Evolutionary conservation across 2,329 filamentous ascomycete species (phyloP).

Genomic region (Fusarium udum): DNA sequence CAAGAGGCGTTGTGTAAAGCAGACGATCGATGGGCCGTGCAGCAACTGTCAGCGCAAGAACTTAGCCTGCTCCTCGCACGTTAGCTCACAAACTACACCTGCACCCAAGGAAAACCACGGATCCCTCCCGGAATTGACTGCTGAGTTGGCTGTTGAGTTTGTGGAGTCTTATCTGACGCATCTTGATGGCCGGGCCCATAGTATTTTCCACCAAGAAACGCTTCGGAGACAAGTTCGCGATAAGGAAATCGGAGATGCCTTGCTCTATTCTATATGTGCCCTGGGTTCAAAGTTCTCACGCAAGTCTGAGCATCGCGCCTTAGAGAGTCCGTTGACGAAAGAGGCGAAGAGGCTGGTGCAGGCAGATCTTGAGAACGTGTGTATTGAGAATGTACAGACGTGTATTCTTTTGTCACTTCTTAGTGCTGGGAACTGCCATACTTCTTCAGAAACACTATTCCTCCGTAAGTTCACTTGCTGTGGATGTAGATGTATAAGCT

Average conservation of each 20-base stretch:
- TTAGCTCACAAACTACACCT: background rate
- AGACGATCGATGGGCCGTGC: background rate
- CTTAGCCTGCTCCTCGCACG: background rate
- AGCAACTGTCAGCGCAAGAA: background rate
- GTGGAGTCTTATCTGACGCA: background rate
- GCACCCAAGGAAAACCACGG: background rate
- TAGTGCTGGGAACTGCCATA: background rate
- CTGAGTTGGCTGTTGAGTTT: background rate
- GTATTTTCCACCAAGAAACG: background rate
- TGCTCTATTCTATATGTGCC: background rate
- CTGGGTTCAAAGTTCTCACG: background rate
- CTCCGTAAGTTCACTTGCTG: background rate
- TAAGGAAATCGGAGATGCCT: background rate
- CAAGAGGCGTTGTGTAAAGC: constrained; percentile 1
- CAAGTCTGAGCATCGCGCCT: background rate
- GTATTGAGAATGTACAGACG: background rate
- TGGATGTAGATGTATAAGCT: rapidly evolving
- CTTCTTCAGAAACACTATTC: constrained; percentile 2
- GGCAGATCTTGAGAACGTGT: constrained; percentile 5
- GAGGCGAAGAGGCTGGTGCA: background rate
- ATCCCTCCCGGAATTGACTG: background rate
- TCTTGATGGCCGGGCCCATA: background rate
- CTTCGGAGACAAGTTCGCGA: background rate
- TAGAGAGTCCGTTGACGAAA: background rate
- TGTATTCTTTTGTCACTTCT: constrained; percentile 3